Evolutionary conservation across 306 rosid genomes (phyloP).

Genomic region (Ceratonia siliqua): DNA sequence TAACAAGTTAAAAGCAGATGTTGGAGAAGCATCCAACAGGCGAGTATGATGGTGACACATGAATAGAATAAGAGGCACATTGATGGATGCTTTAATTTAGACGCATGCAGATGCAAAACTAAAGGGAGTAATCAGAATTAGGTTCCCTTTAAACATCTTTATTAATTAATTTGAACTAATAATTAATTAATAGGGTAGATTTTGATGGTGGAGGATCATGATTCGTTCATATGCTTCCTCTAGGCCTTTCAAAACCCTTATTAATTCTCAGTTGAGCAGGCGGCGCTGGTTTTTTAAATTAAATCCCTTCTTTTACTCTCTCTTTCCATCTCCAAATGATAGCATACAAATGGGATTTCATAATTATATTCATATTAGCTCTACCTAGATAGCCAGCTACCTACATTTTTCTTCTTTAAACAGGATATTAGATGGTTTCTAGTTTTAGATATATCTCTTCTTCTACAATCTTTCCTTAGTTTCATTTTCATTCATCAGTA

Average conservation of each 20-base stretch:
- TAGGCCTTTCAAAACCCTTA: constrained; percentile 37
- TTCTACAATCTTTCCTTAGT: constrained; percentile 27
- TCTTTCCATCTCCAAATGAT: background rate
- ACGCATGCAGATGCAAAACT: constrained; percentile 40
- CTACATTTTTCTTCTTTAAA: constrained; percentile 23
- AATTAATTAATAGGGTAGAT: constrained; percentile 4
- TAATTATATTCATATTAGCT: too few species aligned
- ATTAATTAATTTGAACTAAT: too few species aligned
- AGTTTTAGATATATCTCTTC: constrained; percentile 22
- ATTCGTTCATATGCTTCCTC: constrained; percentile 54
- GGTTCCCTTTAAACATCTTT: constrained; percentile 36
- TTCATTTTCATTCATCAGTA: too few species aligned
- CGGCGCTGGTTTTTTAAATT: constrained; percentile 34
- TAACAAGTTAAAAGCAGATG: constrained; percentile 43
- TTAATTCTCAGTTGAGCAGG: constrained; percentile 45
- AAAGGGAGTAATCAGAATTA: constrained; percentile 23
- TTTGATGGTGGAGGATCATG: constrained; percentile 50
- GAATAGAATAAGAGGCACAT: constrained; percentile 21
- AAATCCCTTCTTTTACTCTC: background rate
- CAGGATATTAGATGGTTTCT: background rate
- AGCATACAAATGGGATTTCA: background rate
- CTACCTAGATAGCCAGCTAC: too few species aligned
- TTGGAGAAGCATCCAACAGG: constrained; percentile 68
- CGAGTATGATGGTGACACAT: constrained; percentile 38
- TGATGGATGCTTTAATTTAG: constrained; percentile 43